Base-by-base conservation (phyloP, 1,284 basidiomycete genomes). In the Hymenochaete sp. region DNA sequence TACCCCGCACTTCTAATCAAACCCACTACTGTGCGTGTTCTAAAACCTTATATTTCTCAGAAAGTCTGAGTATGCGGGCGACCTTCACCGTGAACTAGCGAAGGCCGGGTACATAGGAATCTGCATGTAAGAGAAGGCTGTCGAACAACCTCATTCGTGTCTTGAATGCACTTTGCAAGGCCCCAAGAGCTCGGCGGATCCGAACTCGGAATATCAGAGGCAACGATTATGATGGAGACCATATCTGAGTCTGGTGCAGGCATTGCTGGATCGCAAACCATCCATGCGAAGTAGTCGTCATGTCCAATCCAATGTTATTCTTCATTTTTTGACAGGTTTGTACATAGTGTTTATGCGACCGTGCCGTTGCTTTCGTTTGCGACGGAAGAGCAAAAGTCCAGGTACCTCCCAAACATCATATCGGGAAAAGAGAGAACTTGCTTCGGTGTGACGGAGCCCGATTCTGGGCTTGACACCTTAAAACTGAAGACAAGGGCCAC, bases 171-270 rank as follows among this genome's bases (percentile, higher is more conserved):
- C 29, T 31, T 9, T 22, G 16, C 10, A 11, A 50, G 48, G 48
- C 48, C 48, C 22, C 21, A 18, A 42, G 45, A 50, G 19, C 52
- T 56, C 29, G 63, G 63, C 13, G 63, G 63, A 4, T 55, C 57
- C 4, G 58, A 57, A 0, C 53, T 65, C 27, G 62, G 62, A 1
- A 60, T 65, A 25, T 58, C 59, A 1, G 63, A 65, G 40, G 63
- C 63, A 13, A 62, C 62, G 11, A 49, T 64, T 7, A 65, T 65
- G 63, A 54, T 65, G 31, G 62, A 64, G 45, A 65, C 61, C 28
- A 64, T 65, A 35, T 54, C 62, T 13, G 62, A 65, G 42, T 57
- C 55, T 4, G 63, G 63, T 7, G 62, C 56, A 7, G 58, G 58
- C 3, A 55, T 60, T 29, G 52, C 53, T 9, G 58, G 56, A 11